Conservation (phyloP, 2,329 filamentous ascomycete genomes). For the Penicillium brevicompactum region DNA sequence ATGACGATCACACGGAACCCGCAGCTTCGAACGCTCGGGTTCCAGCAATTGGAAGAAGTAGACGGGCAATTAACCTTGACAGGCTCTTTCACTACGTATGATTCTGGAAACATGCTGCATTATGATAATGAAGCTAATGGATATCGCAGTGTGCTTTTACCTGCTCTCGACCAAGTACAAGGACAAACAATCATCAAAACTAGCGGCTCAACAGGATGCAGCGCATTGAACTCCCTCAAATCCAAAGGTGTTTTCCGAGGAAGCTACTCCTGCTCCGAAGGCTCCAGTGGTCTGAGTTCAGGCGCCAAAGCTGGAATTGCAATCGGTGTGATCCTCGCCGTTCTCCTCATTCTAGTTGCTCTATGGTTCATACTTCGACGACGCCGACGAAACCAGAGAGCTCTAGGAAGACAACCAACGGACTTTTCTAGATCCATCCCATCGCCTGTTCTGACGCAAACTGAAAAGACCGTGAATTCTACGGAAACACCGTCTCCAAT, state of each 20-base stretch:
- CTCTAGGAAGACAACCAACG: not conserved
- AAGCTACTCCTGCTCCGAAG: conserved; percentile 22
- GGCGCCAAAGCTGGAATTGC: conserved; percentile 36
- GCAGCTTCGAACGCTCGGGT: conserved; percentile 18
- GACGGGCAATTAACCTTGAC: conserved; percentile 24
- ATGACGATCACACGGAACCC: conserved; percentile 25
- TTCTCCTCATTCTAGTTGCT: conserved; percentile 19
- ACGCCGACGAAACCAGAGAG: conserved; percentile 11
- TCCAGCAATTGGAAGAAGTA: conserved; percentile 26
- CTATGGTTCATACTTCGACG: conserved; percentile 22
- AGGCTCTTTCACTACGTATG: conserved; percentile 28
- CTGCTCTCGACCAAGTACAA: conserved; percentile 25
- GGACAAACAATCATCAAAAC: conserved; percentile 25
- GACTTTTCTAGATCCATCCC: not conserved
- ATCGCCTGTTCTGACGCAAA: not conserved
- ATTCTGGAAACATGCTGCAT: not conserved
- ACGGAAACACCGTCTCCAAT: conserved; percentile 1
- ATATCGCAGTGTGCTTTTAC: conserved; percentile 25
- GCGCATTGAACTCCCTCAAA: conserved; percentile 14
- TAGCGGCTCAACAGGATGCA: conserved; percentile 26
- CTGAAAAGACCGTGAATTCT: conserved; percentile 8
- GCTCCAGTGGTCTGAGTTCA: conserved; percentile 19
- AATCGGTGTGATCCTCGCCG: conserved; percentile 44
- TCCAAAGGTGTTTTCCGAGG: conserved; percentile 19
- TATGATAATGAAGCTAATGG: not conserved